A percentile compares a stretch with the other conserved stretches of the same genome.
These are phyloP conservation scores for Phoenix dactylifera DNA, from an alignment of 176 grass and related monocot genomes.

Conservation along the genomic window DNA sequence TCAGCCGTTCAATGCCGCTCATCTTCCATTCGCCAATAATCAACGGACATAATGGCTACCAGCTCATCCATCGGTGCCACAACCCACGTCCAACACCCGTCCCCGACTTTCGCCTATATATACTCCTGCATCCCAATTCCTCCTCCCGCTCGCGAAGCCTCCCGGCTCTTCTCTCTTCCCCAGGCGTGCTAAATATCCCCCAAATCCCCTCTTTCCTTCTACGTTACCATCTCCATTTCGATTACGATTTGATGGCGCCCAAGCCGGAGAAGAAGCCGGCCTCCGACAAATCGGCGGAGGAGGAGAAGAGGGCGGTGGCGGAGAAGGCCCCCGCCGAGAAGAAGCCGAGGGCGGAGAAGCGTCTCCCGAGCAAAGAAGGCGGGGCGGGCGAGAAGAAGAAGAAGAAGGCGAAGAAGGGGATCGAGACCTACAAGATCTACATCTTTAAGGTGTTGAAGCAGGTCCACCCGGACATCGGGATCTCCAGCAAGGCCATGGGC, in stretches of 20 bases:
- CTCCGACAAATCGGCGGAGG: constrained; percentile 12
- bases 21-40: too few species aligned
- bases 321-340: constrained; percentile 15
- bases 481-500: constrained; percentile 1
- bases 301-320: constrained; percentile 16
- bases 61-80: too few species aligned
- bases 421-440: constrained; percentile 3
- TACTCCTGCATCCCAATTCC: too few species aligned
- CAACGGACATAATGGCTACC: too few species aligned
- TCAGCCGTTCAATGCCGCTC: too few species aligned
- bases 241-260: constrained; percentile 16
- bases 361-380: constrained; percentile 19
- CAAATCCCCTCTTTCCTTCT: too few species aligned
- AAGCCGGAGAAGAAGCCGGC: constrained; percentile 23
- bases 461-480: constrained; percentile 8
- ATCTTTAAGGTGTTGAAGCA: constrained; percentile 12
- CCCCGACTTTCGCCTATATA: too few species aligned
- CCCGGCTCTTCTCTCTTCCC: too few species aligned
- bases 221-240: background rate
- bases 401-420: constrained; percentile 16
- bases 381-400: background rate
- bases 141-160: too few species aligned
- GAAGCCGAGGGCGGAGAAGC: constrained; percentile 32
- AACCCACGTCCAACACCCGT: too few species aligned
- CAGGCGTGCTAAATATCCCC: too few species aligned